Conservation (phyloP, 2,329 filamentous ascomycete species). For the Aspergillus uvarum region DNA sequence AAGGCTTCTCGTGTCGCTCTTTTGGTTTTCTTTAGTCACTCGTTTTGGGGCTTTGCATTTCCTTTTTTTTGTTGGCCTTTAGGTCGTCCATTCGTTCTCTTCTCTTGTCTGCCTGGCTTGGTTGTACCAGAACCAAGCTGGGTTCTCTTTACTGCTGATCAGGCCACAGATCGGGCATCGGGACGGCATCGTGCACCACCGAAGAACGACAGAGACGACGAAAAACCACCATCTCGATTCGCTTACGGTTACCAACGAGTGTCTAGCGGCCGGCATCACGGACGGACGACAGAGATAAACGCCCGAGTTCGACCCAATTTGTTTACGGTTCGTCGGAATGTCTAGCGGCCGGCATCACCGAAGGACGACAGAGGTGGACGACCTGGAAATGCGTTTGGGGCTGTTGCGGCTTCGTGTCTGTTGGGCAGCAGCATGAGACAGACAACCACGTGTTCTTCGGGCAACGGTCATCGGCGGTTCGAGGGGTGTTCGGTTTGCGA, state of each 20-base stretch:
- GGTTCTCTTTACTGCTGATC: not conserved
- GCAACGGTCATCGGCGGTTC: not conserved
- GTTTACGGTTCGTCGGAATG: not conserved
- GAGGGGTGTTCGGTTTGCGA: not conserved
- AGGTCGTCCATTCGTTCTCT: not conserved
- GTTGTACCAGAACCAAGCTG: not conserved
- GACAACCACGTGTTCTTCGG: not conserved
- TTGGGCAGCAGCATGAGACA: not conserved
- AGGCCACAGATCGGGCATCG: not conserved
- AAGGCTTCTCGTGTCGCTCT: not conserved
- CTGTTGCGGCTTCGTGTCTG: not conserved
- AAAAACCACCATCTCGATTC: too few relatives aligned
- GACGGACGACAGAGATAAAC: not conserved
- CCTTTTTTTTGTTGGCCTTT: not conserved
- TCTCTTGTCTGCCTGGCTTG: not conserved
- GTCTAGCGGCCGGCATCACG: too few relatives aligned
- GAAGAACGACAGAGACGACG: not conserved
- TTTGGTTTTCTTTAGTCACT: not conserved
- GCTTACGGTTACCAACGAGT: too few relatives aligned
- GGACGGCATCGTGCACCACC: not conserved
- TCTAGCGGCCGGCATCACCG: not conserved
- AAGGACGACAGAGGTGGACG: not conserved
- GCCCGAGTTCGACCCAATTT: not conserved
- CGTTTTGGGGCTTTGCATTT: not conserved
- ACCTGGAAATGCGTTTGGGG: not conserved